These are phyloP conservation scores for Pseudopithomyces chartarum DNA, from an alignment of 2,329 filamentous ascomycete genomes.

Conservation along the genomic window DNA sequence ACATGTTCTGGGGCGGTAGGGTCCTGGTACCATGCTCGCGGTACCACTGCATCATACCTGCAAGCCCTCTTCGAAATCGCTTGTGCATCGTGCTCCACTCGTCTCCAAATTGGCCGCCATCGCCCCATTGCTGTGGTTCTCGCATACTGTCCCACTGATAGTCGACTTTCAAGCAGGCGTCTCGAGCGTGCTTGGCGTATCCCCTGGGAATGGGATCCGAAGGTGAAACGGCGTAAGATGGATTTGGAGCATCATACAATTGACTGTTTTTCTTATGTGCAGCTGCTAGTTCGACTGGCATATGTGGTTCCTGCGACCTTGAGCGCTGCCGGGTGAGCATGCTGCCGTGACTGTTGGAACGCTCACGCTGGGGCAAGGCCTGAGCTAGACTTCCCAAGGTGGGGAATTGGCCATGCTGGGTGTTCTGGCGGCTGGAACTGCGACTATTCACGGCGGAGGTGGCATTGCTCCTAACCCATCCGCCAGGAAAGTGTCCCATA, in stretches of 20 bases:
- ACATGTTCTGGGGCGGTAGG: conserved; percentile 37
- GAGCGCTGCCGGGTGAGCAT: conserved; percentile 24
- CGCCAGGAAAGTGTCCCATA: conserved; percentile 59
- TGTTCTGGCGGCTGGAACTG: conserved; percentile 21
- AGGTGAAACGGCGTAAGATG: conserved; percentile 80
- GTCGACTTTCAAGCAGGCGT: conserved; percentile 85
- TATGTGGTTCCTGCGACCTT: conserved; percentile 29
- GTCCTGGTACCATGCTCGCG: conserved; percentile 50
- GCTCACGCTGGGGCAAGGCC: conserved; percentile 48
- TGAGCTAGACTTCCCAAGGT: conserved; percentile 45
- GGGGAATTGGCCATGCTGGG: conserved; percentile 28
- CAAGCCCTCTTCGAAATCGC: conserved; percentile 79
- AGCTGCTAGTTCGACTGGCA: conserved; percentile 23
- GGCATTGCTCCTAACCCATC: conserved; percentile 55
- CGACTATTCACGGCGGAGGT: conserved; percentile 16
- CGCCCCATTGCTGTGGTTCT: conserved; percentile 77
- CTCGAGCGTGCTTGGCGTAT: conserved; percentile 87
- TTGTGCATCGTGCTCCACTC: conserved; percentile 97
- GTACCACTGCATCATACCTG: conserved; percentile 85
- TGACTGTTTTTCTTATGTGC: conserved; percentile 32
- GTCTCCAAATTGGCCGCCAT: conserved; percentile 85
- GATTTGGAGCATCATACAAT: conserved; percentile 74
- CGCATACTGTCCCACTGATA: conserved; percentile 96
- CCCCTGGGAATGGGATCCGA: conserved; percentile 83
- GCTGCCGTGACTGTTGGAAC: conserved; percentile 51